Conservation (phyloP, 169 alveolate genomes). For the Plasmodium yoelii region DNA sequence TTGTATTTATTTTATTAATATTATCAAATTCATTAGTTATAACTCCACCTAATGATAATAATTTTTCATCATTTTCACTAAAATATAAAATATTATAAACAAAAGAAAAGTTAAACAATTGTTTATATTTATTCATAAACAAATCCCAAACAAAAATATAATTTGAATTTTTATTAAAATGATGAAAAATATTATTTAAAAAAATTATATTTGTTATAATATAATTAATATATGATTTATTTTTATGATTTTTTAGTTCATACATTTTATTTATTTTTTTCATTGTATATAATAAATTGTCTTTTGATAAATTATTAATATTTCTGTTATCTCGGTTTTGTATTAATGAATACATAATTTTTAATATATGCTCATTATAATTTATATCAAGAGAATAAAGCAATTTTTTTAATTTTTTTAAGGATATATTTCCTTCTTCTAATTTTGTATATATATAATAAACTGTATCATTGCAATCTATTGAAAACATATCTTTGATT, state of each 20-base stretch:
- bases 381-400: slow-evolving; percentile 23
- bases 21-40: slow-evolving; percentile 19
- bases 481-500: slow-evolving; percentile 28
- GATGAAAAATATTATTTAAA: slow-evolving; percentile 30
- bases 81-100: slow-evolving; percentile 18
- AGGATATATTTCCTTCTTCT: slow-evolving; percentile 19
- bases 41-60: slow-evolving; percentile 58
- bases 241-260: slow-evolving; percentile 15
- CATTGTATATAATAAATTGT: slow-evolving; percentile 12
- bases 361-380: slow-evolving; percentile 19
- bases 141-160: slow-evolving; percentile 45
- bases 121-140: slow-evolving; percentile 28
- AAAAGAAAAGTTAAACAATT: slow-evolving; percentile 29
- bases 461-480: slow-evolving; percentile 1
- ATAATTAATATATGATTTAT: slow-evolving; percentile 23
- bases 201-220: slow-evolving; percentile 25
- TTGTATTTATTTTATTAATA: background rate
- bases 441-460: slow-evolving; percentile 11
- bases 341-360: slow-evolving; percentile 14
- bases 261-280: slow-evolving; percentile 48
- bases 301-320: background rate
- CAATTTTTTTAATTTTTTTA: slow-evolving; percentile 28
- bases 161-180: slow-evolving; percentile 32
- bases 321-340: background rate
- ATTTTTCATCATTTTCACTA: background rate